A percentile compares a stretch with the other conserved stretches of the same genome.
These are phyloP conservation scores for Nymphaea thermarum DNA, from an alignment of 164 flowering plant species.

Conservation along the genomic window DNA sequence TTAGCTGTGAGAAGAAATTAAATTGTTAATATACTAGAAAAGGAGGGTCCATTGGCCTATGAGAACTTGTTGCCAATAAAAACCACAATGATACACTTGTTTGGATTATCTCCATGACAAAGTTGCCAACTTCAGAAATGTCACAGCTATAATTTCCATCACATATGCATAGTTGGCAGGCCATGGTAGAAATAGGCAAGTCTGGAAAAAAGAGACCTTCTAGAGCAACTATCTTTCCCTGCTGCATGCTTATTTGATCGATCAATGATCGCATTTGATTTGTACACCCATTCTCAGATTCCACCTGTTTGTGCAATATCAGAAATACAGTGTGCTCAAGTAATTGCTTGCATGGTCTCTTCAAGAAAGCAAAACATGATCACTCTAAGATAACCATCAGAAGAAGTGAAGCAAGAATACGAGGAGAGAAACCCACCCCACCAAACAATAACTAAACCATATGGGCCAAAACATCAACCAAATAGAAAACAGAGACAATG, in stretches of 20 bases:
- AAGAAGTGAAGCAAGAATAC: not conserved
- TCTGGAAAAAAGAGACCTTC: constrained; percentile 43
- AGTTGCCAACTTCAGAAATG: too few species aligned
- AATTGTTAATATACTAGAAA: too few species aligned
- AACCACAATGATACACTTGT: too few species aligned
- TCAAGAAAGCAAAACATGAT: not conserved
- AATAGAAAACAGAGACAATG: too few species aligned
- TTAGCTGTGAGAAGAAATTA: too few species aligned
- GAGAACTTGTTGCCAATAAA: too few species aligned
- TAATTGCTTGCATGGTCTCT: not conserved
- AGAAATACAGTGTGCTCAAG: not conserved
- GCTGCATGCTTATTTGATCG: constrained; percentile 86
- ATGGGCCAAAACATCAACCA: too few species aligned
- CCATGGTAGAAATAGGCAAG: not conserved
- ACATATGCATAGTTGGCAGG: constrained; percentile 1
- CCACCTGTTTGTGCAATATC: constrained; percentile 43
- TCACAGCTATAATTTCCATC: too few species aligned
- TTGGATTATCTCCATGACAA: too few species aligned
- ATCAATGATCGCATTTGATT: constrained; percentile 65
- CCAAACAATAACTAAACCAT: too few species aligned
- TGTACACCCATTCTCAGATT: constrained; percentile 64
- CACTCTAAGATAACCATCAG: not conserved
- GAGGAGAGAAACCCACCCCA: too few species aligned
- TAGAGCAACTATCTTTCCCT: constrained; percentile 52
- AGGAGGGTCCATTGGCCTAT: too few species aligned